Base-by-base conservation (phyloP, 176 grass and related monocot species). In the Canna indica region DNA sequence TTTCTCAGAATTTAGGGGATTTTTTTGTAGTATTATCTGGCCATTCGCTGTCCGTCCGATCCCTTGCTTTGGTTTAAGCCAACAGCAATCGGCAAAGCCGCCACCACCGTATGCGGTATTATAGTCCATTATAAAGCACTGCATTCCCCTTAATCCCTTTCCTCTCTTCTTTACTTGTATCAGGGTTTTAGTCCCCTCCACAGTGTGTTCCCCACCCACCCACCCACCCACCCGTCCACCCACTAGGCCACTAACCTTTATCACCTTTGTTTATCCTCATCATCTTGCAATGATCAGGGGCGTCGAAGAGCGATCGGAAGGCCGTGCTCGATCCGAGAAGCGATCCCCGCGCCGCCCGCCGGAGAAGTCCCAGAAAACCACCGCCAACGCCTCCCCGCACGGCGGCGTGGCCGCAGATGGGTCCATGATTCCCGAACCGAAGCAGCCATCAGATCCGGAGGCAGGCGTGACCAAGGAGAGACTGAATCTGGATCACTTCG, bases 281-380 rank as follows among this genome's bases (percentile, higher is more conserved):
- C 70, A 72, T 31, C 33, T 66, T 47, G 20, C 77, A 73, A 83
- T 85, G 79, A 77, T 83, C 87, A 95, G 91, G 88, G 65, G 78
- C 25, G 81, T 59, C 65, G 91, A 95, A 64, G 87, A 90, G 39
- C 84, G 72, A 34, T 60, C 60, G 39, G 59, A 6, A 47, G 75
- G 64, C 38, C 64, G 38, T 56, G 26, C 68, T 31, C 70, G 70
- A 53, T 36, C 71, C 53, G 71, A 59, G 12, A 71, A 65, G 81
- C 78, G 71, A 64, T 56, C 57, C 16, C 27, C 75, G 46, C 35
- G 48, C 26, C 71, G 62, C 22, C 59, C 61, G 69, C 26, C 72
- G 72, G 64, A 61, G 25, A 73, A 61, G 71, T 1, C 24, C 25
- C 71, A 29, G 33, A 73, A 14, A 36, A 26, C 41, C n/a, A 0